phyloP scores from a whole-genome alignment of 108 stramenopile genomes.

The Skeletonema grethae region DNA sequence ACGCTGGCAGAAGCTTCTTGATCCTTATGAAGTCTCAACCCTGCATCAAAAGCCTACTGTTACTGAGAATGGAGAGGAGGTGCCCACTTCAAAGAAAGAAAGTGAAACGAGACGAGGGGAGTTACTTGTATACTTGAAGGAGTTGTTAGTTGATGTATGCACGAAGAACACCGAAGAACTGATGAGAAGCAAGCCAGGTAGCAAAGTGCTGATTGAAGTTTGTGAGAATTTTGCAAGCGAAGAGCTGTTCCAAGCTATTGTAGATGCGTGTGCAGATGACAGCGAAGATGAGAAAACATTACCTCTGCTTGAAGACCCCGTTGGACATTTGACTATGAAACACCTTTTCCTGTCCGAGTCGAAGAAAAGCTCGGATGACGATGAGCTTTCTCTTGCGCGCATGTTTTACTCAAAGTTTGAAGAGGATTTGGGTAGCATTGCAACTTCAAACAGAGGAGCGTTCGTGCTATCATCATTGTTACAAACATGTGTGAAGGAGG shows the following conservation, averaged over 20 bases:
- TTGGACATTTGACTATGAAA: conserved; percentile 76
- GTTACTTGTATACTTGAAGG: conserved; percentile 73
- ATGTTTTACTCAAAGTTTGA: conserved; percentile 52
- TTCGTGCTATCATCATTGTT: conserved; percentile 76
- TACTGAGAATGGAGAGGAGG: conserved; percentile 55
- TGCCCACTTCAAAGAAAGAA: conserved; percentile 87
- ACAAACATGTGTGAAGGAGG: conserved; percentile 48
- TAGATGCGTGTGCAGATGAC: conserved; percentile 48
- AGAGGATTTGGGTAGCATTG: conserved; percentile 52
- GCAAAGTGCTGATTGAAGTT: conserved; percentile 81
- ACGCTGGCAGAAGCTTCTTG: conserved; percentile 71
- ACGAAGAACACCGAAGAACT: conserved; percentile 69
- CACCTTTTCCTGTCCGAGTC: conserved; percentile 65
- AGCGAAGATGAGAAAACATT: conserved; percentile 13
- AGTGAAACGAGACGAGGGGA: conserved; percentile 81
- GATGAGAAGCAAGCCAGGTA: conserved; percentile 75
- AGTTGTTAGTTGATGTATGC: conserved; percentile 71
- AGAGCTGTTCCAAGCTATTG: conserved; percentile 52
- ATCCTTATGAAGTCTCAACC: conserved; percentile 85
- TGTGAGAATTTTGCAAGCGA: conserved; percentile 53
- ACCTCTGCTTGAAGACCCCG: conserved; percentile 74
- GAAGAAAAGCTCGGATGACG: conserved; percentile 34
- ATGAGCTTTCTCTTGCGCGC: conserved; percentile 42
- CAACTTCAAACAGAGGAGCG: conserved; percentile 71
- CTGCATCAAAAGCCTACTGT: conserved; percentile 65